Conservation (phyloP, 495 filamentous ascomycete genomes). For the Thozetella sp. region DNA sequence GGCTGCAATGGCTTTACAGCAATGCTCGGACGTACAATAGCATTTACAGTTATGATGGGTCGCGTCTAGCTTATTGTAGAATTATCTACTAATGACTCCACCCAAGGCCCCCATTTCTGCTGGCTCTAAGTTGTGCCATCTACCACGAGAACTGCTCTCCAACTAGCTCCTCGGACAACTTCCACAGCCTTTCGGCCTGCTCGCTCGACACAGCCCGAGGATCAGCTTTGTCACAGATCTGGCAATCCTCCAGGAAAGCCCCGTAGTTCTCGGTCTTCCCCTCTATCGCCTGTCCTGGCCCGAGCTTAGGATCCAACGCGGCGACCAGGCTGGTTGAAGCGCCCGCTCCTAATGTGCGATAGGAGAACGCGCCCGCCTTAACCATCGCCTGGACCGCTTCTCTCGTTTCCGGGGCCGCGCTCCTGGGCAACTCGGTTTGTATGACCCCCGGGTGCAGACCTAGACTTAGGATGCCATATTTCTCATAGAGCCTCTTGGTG, state of each 20-base stretch:
- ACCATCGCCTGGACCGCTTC: constrained; percentile 9
- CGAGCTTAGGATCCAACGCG: constrained; percentile 43
- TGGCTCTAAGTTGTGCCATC: too few species aligned
- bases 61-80: too few species aligned
- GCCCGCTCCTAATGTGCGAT: constrained; percentile 34
- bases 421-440: constrained; percentile 24
- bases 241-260: constrained; percentile 40
- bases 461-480: constrained; percentile 31
- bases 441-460: constrained; percentile 46
- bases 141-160: constrained; percentile 43
- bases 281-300: constrained; percentile 17
- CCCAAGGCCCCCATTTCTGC: too few species aligned
- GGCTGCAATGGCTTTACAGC: too few species aligned
- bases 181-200: constrained; percentile 48
- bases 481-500: constrained; percentile 29
- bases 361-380: constrained; percentile 7
- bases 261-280: constrained; percentile 40
- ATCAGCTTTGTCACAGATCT: constrained; percentile 29
- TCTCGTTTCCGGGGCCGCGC: constrained; percentile 16
- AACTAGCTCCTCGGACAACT: constrained; percentile 48
- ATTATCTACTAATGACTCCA: too few species aligned
- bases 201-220: constrained; percentile 25
- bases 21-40: too few species aligned
- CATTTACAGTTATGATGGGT: too few species aligned
- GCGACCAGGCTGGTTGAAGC: constrained; percentile 43